Evolutionary conservation across 768 basidiomycete genomes (phyloP).

Genomic region (Tubosaeta brunneosetosa): DNA sequence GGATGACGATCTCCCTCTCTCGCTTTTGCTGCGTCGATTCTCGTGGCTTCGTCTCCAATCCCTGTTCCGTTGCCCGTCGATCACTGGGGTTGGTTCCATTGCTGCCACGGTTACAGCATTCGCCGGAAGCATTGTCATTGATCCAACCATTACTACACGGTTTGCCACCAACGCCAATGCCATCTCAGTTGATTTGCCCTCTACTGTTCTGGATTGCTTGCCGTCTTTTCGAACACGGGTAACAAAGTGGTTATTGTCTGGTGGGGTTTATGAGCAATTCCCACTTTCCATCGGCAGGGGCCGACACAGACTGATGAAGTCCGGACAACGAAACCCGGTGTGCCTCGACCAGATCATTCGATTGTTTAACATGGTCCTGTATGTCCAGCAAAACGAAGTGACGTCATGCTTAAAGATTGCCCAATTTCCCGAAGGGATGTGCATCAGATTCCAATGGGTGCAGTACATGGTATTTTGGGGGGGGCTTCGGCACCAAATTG

Average conservation of each 20-base stretch:
- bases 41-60: conserved; percentile 58
- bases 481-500: neutral
- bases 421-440: conserved; percentile 55
- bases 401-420: conserved; percentile 66
- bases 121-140: conserved; percentile 56
- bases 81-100: conserved; percentile 39
- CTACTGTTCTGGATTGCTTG: conserved; percentile 49
- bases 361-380: conserved; percentile 60
- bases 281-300: conserved; percentile 40
- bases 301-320: conserved; percentile 60
- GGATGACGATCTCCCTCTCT: conserved; percentile 59
- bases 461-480: conserved; percentile 37
- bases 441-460: conserved; percentile 59
- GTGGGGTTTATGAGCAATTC: conserved; percentile 58
- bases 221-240: conserved; percentile 45
- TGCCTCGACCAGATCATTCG: conserved; percentile 49
- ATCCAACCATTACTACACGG: conserved; percentile 39
- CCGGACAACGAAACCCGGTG: conserved; percentile 6
- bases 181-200: conserved; percentile 53
- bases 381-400: conserved; percentile 64
- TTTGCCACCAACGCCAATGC: neutral
- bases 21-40: conserved; percentile 57
- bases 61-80: conserved; percentile 35
- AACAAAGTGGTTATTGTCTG: conserved; percentile 50
- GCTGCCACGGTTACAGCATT: conserved; percentile 41